Evolutionary conservation across 305 asterid genomes (phyloP), one percentile per base, ranked within the genome.

Genomic region (Salvia sclarea): DNA sequence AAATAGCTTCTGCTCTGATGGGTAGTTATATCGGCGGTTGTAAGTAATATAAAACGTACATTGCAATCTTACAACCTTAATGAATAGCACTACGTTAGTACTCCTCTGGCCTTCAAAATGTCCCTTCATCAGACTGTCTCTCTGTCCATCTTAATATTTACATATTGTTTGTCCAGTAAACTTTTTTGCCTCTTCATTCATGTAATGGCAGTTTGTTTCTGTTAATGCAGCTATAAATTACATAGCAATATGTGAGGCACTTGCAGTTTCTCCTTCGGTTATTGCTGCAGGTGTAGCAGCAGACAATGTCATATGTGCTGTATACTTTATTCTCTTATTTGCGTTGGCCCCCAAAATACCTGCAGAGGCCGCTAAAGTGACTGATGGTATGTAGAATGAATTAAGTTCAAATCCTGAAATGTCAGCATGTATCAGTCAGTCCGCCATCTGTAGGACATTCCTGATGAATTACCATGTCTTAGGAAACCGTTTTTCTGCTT

Each of bases 21-120:
- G 96, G 95, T 58, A 91, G 95, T 80, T 91, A 86, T 71, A 87
- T 91, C 75, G 96, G 96, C 21, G 96, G 96, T 84, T 88, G 97
- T 78, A 82, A 76, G 87, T 77, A 30, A 28, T 44, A 21, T 64
- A 37, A 8, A 38, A 61, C 60, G 56, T 53, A 6, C 14, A 18
- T 33, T 13, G 33, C 37, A 12, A 25, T 66, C 61, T 56, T 62
- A 24, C 18, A 21, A 45, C 41, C 58, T 50, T 31, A 57, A 72
- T 40, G 31, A 52, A 35, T 50, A 11, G 44, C 66, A 43, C 33
- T 25, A 71, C n/a, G n/a, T n/a, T n/a, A n/a, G n/a, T n/a, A n/a
- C n/a, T n/a, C n/a, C n/a, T 2, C 28, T n/a, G 40, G 12, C 62
- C 13, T 24, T 48, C 49, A 5, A 6, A 12, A 49, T 30, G 33